phyloP scores from a whole-genome alignment of 306 rosid species.

The Fagus sylvatica region DNA sequence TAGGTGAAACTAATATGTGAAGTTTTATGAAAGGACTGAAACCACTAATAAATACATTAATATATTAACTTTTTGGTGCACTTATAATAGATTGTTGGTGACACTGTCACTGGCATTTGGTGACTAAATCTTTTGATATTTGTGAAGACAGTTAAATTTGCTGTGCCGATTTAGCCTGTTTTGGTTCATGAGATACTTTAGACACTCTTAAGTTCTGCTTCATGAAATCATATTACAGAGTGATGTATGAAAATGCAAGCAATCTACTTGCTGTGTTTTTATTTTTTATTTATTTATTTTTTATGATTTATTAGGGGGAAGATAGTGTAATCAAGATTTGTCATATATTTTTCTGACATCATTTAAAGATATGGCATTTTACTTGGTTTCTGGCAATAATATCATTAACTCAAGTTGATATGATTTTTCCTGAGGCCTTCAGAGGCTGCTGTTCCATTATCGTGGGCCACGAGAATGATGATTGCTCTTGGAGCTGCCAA shows the following conservation, averaged over 20 bases:
- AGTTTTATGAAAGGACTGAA: not conserved
- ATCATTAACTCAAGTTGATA: conserved; percentile 2
- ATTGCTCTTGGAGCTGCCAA: conserved; percentile 70
- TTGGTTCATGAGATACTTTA: not conserved
- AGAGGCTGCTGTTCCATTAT: conserved; percentile 53
- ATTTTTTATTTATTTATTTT: not conserved
- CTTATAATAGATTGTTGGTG: not conserved
- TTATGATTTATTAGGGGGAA: not conserved
- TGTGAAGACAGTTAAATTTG: not conserved
- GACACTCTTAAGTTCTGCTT: not conserved
- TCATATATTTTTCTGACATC: not conserved
- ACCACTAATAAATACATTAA: not conserved
- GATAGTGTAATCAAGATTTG: conserved; percentile 1
- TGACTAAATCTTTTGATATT: not conserved
- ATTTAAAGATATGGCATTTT: not conserved
- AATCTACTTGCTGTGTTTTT: not conserved
- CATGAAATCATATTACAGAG: not conserved
- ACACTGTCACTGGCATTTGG: not conserved
- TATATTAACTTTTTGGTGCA: not conserved
- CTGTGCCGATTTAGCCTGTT: not conserved
- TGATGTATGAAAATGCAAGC: not conserved
- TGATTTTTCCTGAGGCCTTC: conserved; percentile 9
- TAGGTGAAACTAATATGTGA: not conserved
- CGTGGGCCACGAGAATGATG: conserved; percentile 58
- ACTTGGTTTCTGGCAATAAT: not conserved